Conservation (phyloP, 2,329 filamentous ascomycete species). For the Thielaviopsis musarum region DNA sequence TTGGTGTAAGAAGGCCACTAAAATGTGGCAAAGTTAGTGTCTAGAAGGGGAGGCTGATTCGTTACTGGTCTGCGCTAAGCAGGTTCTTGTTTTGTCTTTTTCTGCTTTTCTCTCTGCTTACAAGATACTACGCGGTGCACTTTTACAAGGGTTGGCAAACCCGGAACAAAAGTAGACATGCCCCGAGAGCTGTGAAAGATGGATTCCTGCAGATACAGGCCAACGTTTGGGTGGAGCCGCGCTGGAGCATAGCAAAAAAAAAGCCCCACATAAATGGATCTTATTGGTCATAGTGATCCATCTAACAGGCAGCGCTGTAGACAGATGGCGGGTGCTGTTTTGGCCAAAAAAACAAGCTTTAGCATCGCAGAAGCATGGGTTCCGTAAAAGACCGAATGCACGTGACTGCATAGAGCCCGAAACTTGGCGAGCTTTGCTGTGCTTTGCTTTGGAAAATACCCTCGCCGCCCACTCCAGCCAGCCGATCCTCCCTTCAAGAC, state of each 20-base stretch:
- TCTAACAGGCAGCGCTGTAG: neutral
- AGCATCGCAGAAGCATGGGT: neutral
- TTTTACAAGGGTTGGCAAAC: neutral
- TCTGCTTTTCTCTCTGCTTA: no score
- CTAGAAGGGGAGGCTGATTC: neutral
- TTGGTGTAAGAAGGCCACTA: neutral
- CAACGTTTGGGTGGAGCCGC: neutral
- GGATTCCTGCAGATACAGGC: neutral
- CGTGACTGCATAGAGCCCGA: conserved; percentile 11
- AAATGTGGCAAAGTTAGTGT: neutral
- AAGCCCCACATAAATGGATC: neutral
- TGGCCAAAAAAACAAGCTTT: neutral
- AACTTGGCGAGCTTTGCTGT: conserved; percentile 15
- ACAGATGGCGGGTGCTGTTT: neutral
- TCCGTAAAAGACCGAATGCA: conserved; percentile 13
- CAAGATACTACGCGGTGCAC: no score
- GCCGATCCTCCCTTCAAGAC: conserved; percentile 15
- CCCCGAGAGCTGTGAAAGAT: neutral
- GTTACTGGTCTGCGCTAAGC: neutral
- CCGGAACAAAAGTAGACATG: neutral
- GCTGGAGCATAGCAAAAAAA: neutral
- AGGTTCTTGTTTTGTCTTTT: neutral
- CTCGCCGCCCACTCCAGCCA: conserved; percentile 16
- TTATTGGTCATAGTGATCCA: neutral
- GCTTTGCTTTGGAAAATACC: conserved; percentile 14